These are phyloP conservation scores for Camellia oleifera DNA, from an alignment of 179 eudicot species.

Conservation along the genomic window DNA sequence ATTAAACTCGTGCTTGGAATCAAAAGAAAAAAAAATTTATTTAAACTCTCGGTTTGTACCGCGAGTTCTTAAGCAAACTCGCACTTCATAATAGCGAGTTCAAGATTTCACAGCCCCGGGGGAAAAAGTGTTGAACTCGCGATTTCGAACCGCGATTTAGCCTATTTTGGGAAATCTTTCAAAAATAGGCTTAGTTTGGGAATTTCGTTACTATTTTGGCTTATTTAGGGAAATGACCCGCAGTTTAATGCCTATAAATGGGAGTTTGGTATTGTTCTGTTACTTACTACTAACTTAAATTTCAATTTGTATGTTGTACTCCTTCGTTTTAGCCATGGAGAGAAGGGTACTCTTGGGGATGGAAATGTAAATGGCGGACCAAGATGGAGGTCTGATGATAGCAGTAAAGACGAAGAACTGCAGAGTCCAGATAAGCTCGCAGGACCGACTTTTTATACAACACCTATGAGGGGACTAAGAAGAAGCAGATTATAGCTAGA, in stretches of 20 bases:
- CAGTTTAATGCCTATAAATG: neutral
- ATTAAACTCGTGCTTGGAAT: too few species aligned
- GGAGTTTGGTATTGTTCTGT: neutral
- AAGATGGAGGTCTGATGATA: constrained; percentile 86
- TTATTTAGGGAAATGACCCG: too few species aligned
- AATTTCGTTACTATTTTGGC: too few species aligned
- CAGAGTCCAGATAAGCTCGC: constrained; percentile 33
- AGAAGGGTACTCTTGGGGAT: constrained; percentile 32
- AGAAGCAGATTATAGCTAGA: constrained; percentile 36
- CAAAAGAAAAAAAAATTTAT: too few species aligned
- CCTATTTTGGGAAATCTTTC: too few species aligned
- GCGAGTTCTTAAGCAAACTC: too few species aligned
- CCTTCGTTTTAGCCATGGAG: constrained; percentile 27
- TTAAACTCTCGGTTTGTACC: too few species aligned
- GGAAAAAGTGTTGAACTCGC: too few species aligned
- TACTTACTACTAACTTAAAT: neutral
- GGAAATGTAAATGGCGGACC: constrained; percentile 38
- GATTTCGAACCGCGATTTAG: too few species aligned
- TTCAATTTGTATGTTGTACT: neutral
- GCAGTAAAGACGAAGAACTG: constrained; percentile 66
- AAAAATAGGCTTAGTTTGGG: too few species aligned
- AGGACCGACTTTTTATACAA: constrained; percentile 25
- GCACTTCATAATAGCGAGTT: too few species aligned
- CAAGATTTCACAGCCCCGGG: too few species aligned
- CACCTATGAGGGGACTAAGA: constrained; percentile 33